Evolutionary conservation across 106 monocot genomes (phyloP), one percentile per base, ranked within the genome.

Genomic region (Dendrobium huoshanense): DNA sequence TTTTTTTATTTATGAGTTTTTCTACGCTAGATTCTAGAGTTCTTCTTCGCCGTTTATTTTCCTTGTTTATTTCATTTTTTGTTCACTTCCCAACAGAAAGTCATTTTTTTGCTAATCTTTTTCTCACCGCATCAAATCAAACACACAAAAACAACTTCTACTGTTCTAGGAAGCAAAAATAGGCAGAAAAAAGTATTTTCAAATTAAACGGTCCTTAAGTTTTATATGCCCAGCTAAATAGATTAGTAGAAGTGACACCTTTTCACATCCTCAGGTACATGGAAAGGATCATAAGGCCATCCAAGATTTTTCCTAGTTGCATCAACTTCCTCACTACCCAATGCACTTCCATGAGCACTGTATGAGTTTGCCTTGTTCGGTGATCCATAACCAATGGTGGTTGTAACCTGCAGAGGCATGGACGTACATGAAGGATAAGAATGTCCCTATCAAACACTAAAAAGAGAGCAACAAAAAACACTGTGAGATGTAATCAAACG

Each of bases 291-390:
- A 80, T 83, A 83, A 75, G 93, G 81, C 93, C 93, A 93, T 48
- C 79, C 88, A 74, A 93, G 98, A 83, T 99, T 99, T 79, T 85
- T 83, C 77, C 98, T 88, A 0, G 98, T 99, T 42, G 95, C 95
- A 41, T 99, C 98, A 43, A 99, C 98, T 84, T 99, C 98, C 83
- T 99, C 95, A 22, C 87, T 79, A 55, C 95, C 98, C 82, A 99
- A 84, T 41, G 98, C 98, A 82, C 92, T 92, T 40, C 98, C 98
- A 78, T 99, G 93, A 20, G 85, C 90, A 33, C 87, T 85, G 56
- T 93, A 88, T 18, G 87, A 83, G 80, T 93, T 90, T 22, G 93
- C 85, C 80, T 93, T 93, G 90, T 93, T 93, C 6, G 93, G 93
- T 41, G 93, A 93, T 82, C 90, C 93, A 80, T 82, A 93, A 29